Conservation (phyloP, 305 asterid species). For the Solanum chacoense region DNA sequence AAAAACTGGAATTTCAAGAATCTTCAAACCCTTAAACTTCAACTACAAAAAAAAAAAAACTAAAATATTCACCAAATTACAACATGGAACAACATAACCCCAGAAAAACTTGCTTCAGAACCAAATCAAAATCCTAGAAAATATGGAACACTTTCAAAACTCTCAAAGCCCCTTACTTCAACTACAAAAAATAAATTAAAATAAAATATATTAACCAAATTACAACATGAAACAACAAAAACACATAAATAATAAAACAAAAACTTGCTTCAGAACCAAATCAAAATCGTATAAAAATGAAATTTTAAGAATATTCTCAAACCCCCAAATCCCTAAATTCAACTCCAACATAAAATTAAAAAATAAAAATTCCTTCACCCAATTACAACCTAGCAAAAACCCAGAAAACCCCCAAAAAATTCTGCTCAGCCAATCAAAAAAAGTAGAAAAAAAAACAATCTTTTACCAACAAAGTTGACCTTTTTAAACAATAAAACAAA, state of each 20-base stretch:
- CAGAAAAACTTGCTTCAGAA: background rate
- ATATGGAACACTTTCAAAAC: background rate
- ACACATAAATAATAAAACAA: background rate
- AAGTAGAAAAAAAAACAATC: background rate
- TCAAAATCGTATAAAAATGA: background rate
- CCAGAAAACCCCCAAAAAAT: conserved; percentile 16
- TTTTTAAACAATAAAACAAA: background rate
- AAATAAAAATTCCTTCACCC: conserved; percentile 18
- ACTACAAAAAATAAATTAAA: background rate
- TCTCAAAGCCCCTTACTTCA: background rate
- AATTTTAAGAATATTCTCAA: background rate
- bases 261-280: conserved; percentile 5
- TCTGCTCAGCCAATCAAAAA: conserved; percentile 25
- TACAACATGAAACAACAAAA: background rate
- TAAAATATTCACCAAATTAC: background rate
- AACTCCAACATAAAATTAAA: background rate
- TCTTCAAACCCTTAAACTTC: no score
- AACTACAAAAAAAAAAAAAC: background rate
- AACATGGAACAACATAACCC: background rate
- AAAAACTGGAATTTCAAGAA: background rate
- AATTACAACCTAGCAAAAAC: conserved; percentile 19
- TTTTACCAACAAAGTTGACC: conserved; percentile 11
- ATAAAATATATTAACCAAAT: background rate
- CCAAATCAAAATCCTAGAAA: conserved; percentile 1
- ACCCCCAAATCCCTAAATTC: background rate